Conservation (phyloP, 2,329 filamentous ascomycete genomes). For the Cercospora janseana region DNA sequence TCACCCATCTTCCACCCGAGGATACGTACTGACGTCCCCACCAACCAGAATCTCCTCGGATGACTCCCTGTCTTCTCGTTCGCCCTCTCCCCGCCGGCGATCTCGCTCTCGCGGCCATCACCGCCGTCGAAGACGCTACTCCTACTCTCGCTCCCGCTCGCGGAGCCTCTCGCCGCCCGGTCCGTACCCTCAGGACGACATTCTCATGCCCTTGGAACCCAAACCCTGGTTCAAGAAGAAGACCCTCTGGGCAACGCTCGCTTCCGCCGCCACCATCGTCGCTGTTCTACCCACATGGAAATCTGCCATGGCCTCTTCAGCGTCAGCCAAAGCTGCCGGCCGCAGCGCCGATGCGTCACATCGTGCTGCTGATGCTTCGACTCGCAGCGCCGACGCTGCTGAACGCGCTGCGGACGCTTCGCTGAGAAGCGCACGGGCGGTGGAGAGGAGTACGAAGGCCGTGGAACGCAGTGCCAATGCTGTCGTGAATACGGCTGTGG, state of each 20-base stretch:
- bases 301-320: conserved; percentile 16
- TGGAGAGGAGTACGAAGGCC: conserved; percentile 18
- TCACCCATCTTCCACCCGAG: conserved; percentile 6
- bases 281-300: conserved; percentile 20
- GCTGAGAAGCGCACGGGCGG: conserved; percentile 15
- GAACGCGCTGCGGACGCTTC: conserved; percentile 17
- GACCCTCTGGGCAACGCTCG: conserved; percentile 26
- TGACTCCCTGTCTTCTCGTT: conserved; percentile 9
- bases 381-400: conserved; percentile 20
- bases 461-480: conserved; percentile 21
- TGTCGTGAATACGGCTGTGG: conserved; percentile 26
- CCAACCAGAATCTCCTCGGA: conserved; percentile 5
- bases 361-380: too few species aligned
- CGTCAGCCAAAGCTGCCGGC: conserved; percentile 19
- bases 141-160: conserved; percentile 12
- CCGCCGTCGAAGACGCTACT: conserved; percentile 10
- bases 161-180: not conserved
- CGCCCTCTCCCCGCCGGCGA: conserved; percentile 8
- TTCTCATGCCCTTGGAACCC: conserved; percentile 12
- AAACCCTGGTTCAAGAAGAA: conserved; percentile 30
- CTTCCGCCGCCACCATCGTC: conserved; percentile 23
- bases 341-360: conserved; percentile 18
- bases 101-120: conserved; percentile 3
- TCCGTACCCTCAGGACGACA: conserved; percentile 1
- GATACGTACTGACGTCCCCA: not conserved